phyloP scores from a whole-genome alignment of 257 asterid genomes.

The Agastache rugosa region DNA sequence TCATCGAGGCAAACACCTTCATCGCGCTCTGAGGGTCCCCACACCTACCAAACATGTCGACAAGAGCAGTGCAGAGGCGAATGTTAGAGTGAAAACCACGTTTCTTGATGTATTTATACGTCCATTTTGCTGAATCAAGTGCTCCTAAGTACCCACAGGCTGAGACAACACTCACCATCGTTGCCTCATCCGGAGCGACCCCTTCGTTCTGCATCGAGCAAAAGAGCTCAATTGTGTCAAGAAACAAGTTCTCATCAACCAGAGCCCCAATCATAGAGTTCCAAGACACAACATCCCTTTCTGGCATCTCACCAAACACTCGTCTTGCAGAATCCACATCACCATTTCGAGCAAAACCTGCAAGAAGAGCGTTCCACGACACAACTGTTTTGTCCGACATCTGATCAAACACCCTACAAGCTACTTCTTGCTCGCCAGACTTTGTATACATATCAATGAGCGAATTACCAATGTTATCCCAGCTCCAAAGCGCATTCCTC shows the following conservation, averaged over 20 bases:
- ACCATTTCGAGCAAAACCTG: conserved; percentile 56
- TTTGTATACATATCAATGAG: conserved; percentile 65
- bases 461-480: conserved; percentile 56
- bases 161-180: conserved; percentile 65
- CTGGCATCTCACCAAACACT: conserved; percentile 54
- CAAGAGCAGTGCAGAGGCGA: conserved; percentile 49
- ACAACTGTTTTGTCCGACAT: conserved; percentile 56
- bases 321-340: conserved; percentile 47
- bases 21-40: conserved; percentile 58
- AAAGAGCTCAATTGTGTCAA: conserved; percentile 52
- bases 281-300: conserved; percentile 59
- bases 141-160: conserved; percentile 69
- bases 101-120: conserved; percentile 46
- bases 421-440: conserved; percentile 50
- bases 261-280: conserved; percentile 58
- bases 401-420: conserved; percentile 48
- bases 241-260: conserved; percentile 51
- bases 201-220: conserved; percentile 56
- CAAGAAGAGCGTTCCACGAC: conserved; percentile 63
- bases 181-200: conserved; percentile 47
- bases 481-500: conserved; percentile 49
- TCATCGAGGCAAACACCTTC: conserved; percentile 45
- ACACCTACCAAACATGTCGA: conserved; percentile 66
- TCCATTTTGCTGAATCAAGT: conserved; percentile 60
- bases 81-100: conserved; percentile 36